Percentiles rank a stretch among this genome's conserved stretches.
Evolutionary conservation across 441 rosid genomes (phyloP).

Genomic region (Erodium trifolium): DNA sequence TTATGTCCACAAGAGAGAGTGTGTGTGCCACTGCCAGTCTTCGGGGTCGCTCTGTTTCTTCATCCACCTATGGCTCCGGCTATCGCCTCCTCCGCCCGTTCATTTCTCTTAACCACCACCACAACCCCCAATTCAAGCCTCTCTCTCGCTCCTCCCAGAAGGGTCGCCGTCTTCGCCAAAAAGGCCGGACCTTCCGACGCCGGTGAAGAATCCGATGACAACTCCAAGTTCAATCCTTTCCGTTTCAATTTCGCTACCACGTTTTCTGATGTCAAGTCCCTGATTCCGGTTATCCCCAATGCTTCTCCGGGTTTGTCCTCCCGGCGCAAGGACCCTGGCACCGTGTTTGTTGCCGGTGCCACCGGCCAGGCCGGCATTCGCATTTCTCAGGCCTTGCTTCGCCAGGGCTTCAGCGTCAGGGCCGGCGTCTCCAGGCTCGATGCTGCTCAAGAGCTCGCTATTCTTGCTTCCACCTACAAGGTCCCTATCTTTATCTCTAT

Average conservation of each 20-base stretch:
- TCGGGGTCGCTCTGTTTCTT: slow-evolving; percentile 12
- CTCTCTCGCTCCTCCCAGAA: slow-evolving; percentile 19
- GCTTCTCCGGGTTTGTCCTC: slow-evolving; percentile 50
- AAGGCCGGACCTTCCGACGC: slow-evolving; percentile 30
- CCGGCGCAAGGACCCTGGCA: slow-evolving; percentile 67
- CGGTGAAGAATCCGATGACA: slow-evolving; percentile 30
- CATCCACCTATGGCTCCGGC: slow-evolving; percentile 43
- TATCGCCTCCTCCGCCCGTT: slow-evolving; percentile 44
- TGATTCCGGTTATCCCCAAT: slow-evolving; percentile 45
- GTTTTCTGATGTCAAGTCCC: slow-evolving; percentile 48
- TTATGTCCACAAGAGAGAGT: slow-evolving; percentile 14
- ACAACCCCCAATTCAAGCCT: slow-evolving; percentile 27
- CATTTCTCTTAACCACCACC: slow-evolving; percentile 45
- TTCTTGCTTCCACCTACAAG: slow-evolving; percentile 70
- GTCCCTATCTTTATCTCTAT: slow-evolving; percentile 25
- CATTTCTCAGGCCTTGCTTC: slow-evolving; percentile 58
- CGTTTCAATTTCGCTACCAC: slow-evolving; percentile 47
- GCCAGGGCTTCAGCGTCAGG: slow-evolving; percentile 73
- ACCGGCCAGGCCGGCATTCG: slow-evolving; percentile 87
- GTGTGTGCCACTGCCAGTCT: slow-evolving; percentile 12
- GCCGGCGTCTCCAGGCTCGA: slow-evolving; percentile 81
- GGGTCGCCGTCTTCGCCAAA: slow-evolving; percentile 47
- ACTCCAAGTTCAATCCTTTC: slow-evolving; percentile 30
- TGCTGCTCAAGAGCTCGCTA: slow-evolving; percentile 85
- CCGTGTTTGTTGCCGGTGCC: slow-evolving; percentile 93